A percentile compares a stretch with the other conserved stretches of the same genome.
Evolutionary conservation across 225 moss, liverwort and hornwort species (phyloP).

Genomic region (Sphagnum tenellum): DNA sequence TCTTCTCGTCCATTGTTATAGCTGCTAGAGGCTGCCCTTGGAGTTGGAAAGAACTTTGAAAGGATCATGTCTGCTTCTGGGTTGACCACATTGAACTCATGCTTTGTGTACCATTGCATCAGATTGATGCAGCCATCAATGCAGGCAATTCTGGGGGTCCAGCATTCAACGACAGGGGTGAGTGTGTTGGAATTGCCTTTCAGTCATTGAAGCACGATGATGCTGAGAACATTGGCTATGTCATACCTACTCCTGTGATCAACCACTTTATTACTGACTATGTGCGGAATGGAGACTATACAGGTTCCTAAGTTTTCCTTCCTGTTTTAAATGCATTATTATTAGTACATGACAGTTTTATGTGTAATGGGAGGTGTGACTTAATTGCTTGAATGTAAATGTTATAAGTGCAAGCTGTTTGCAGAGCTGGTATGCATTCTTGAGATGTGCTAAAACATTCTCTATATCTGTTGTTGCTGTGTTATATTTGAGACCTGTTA

Average conservation of each 20-base stretch:
- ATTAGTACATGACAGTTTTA: background rate
- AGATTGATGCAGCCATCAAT: constrained; percentile 99
- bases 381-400: background rate
- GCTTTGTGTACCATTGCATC: constrained; percentile 2
- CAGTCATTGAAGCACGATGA: constrained; percentile 98
- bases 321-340: background rate
- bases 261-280: constrained; percentile 93
- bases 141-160: constrained; percentile 98
- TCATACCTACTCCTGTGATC: constrained; percentile 96
- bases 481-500: no score
- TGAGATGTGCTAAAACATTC: no score
- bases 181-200: constrained; percentile 98
- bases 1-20: background rate
- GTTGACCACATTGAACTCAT: no score
- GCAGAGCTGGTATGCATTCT: background rate
- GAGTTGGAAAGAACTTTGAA: no score
- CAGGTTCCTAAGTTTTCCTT: constrained; percentile 37
- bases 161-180: constrained; percentile 94
- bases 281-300: constrained; percentile 83
- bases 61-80: no score
- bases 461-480: no score
- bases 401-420: background rate
- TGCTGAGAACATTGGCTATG: constrained; percentile 98
- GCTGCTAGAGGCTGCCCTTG: no score
- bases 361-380: background rate